Base-by-base conservation (phyloP, 306 rosid species). In the Ceratonia siliqua region DNA sequence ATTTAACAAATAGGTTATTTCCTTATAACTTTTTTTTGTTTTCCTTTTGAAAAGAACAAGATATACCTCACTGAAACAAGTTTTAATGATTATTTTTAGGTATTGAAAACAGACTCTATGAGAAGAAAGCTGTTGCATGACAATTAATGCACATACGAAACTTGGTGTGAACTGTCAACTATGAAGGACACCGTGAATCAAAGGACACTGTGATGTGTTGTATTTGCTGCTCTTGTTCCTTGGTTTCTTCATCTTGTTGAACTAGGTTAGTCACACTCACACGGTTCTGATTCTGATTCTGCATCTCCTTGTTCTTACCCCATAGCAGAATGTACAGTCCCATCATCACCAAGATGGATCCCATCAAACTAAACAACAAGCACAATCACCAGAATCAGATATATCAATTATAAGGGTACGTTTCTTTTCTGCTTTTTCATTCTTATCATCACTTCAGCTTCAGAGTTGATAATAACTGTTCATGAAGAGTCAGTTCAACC, bases 271-370 rank as follows among this genome's bases (percentile, higher is more conserved):
- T 21, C 68, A 57, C 74, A 62, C 74, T 13, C 49, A 27, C 71
- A 15, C 62, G 76, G 13, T 61, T 85, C 83, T 84, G 79, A 87
- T 78, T 84, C 54, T 56, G 76, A n/a, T 61, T 85, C 83, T 84
- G 79, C 89, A 79, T 84, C 54, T 93, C 98, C 42, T 73, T 84
- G 65, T 76, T 91, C 88, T 93, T 93, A n/a, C 96, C 98, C 96
- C 98, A 91, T 0, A 93, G 90, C 28, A 93, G 92, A 74, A 86
- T 84, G 88, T 93, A 91, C 61, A 91, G 52, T 79, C 98, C 98
- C 3, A 88, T 64, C 70, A 88, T 89, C 74, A 89, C 97, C 72
- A 88, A 46, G n/a, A 88, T 62, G 13, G 97, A 91, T 30, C 98
- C 98, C 80, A 91, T 14, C 78, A 91, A 70, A 71, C 96, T 93